Percentiles rank a stretch among this genome's conserved stretches.
Evolutionary conservation across 1,284 basidiomycete genomes (phyloP).

Genomic region (Rhodotorula sp.): DNA sequence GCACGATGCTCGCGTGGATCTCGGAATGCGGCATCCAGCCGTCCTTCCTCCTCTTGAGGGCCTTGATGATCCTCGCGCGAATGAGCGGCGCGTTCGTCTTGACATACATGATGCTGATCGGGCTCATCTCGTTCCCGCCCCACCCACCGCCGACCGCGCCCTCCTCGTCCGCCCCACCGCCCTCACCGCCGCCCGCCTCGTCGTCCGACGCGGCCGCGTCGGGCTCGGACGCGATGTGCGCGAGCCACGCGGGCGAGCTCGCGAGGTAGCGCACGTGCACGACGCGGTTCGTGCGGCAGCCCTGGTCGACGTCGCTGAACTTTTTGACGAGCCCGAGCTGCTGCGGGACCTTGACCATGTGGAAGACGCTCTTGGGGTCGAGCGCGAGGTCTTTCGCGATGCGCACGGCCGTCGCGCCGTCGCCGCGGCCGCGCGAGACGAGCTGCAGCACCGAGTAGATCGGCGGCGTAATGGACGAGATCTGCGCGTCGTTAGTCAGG

Average conservation of each 20-base stretch:
- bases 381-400: constrained; percentile 76
- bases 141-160: not conserved
- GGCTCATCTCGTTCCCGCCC: constrained; percentile 1
- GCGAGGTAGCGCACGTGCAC: constrained; percentile 47
- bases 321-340: constrained; percentile 65
- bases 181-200: constrained; percentile 20
- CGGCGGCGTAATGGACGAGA: constrained; percentile 73
- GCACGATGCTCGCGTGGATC: constrained; percentile 44
- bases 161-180: constrained; percentile 13
- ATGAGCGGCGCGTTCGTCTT: constrained; percentile 5
- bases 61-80: constrained; percentile 7
- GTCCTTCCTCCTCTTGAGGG: constrained; percentile 5
- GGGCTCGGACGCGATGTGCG: constrained; percentile 32
- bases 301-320: constrained; percentile 41
- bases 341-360: constrained; percentile 71
- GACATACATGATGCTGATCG: constrained; percentile 9
- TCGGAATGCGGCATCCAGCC: constrained; percentile 42
- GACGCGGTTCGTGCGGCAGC: constrained; percentile 46
- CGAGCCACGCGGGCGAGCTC: constrained; percentile 38
- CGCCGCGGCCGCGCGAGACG: constrained; percentile 73
- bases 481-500: constrained; percentile 54
- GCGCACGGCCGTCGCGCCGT: constrained; percentile 73
- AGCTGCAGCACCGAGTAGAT: constrained; percentile 83
- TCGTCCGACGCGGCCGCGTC: constrained; percentile 16
- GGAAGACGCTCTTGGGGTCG: constrained; percentile 86